Base-by-base conservation (phyloP, 352 stramenopile species). In the Nothophytophthora sp. region DNA sequence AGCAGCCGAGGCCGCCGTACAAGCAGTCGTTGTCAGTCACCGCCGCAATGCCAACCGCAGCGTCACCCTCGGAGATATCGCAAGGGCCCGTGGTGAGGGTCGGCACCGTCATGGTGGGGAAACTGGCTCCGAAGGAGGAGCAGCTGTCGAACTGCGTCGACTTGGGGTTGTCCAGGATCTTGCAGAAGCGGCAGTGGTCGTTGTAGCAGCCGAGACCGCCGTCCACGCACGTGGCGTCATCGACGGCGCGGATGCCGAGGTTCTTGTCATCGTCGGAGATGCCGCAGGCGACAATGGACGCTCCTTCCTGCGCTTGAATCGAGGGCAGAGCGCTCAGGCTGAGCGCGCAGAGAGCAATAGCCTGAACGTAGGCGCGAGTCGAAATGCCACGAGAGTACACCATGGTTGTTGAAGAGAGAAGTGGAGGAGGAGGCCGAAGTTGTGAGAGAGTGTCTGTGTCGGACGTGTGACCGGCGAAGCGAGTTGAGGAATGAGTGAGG, bases 1-100 rank as follows among this genome's bases (percentile, higher is more conserved):
- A 77, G 50, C 70, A 77, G 10, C 67, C 67, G 23, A 81, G 57
- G 8, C 70, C 70, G 37, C 70, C 70, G 25, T 53, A 64, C 16
- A 57, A 36, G 11, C 70, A 81, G 4, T 58, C 60, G 2, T 23
- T 7, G 23, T 75, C 70, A 8, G 50, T 23, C 3, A 67, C 51
- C 25, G 55, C 60, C 2, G 58, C 55, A 23, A 81, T 66, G 5
- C 70, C 70, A 7, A 64, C 63, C 0, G 63, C 51, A 44, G 45
- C 51, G 20, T 69, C 59, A 1, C 58, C 54, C 30, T 48, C 36
- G 5, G 63, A 63, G 12, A 69, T 53, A 41, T 55, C 25, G 19
- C 63, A 69, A 0, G 60, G 27, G 5, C 47, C 55, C 15, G 54
- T 56, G 44, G 59, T 55, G 42, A 41, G 33, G 0, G 49, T 60